A percentile compares a stretch with the other conserved stretches of the same genome.
Evolutionary conservation across 2,329 filamentous ascomycete genomes (phyloP).

Genomic region (Paracorniculantispora psalliotae): DNA sequence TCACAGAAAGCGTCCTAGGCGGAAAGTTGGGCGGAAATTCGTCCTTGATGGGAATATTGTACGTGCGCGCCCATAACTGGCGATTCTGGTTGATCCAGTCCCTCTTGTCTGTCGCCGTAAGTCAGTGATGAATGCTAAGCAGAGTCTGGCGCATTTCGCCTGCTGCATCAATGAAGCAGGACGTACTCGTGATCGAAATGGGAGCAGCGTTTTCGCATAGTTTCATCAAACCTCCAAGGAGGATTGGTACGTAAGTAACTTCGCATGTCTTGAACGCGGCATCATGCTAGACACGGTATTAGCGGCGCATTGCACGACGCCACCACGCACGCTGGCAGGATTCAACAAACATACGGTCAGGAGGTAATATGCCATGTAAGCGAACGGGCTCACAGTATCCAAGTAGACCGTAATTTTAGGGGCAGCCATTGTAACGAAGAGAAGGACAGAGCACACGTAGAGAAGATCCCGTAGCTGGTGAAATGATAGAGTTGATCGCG

Average conservation of each 20-base stretch:
- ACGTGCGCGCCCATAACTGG: conserved; percentile 29
- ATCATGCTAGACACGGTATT: conserved; percentile 23
- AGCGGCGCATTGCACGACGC: not conserved
- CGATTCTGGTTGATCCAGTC: conserved; percentile 30
- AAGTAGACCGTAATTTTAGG: conserved; percentile 34
- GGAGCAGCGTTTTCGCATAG: conserved; percentile 33
- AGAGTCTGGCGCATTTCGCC: not conserved
- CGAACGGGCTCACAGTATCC: conserved; percentile 37
- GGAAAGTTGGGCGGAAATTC: conserved; percentile 31
- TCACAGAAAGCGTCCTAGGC: conserved; percentile 29
- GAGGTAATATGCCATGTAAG: conserved; percentile 34
- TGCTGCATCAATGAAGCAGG: not conserved
- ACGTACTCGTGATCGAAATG: conserved; percentile 33
- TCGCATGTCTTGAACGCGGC: conserved; percentile 25
- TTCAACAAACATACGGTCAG: conserved; percentile 32
- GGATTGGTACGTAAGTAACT: conserved; percentile 33
- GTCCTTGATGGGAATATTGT: conserved; percentile 30
- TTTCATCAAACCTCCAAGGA: conserved; percentile 34
- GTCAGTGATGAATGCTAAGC: not conserved
- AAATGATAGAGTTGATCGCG: not conserved
- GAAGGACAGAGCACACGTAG: too few species aligned
- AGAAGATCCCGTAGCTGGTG: not conserved
- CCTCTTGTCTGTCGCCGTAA: conserved; percentile 29
- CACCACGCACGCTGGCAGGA: too few species aligned
- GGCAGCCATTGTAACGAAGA: not conserved